phyloP scores from a whole-genome alignment of 2,329 filamentous ascomycete species.

The Alternaria viburni region DNA sequence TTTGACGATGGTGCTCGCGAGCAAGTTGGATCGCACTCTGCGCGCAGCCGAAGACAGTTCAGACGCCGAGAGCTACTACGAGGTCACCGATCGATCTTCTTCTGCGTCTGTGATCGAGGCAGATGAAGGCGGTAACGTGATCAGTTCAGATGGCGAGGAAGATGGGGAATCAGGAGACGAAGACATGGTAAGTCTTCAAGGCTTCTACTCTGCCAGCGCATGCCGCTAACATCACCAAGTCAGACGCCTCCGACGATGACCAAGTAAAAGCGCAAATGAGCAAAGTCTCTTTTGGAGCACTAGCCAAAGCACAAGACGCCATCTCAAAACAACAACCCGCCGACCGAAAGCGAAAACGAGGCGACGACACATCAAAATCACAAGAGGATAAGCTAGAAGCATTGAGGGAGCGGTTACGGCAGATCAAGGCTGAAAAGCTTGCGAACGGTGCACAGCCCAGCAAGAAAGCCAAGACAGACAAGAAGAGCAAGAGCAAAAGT shows the following conservation, averaged over 20 bases:
- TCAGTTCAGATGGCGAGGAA: constrained; percentile 44
- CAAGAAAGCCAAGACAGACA: constrained; percentile 25
- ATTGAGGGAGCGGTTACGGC: constrained; percentile 52
- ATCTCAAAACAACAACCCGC: constrained; percentile 53
- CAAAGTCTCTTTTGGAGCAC: constrained; percentile 83
- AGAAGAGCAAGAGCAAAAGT: constrained; percentile 17
- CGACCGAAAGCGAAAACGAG: constrained; percentile 52
- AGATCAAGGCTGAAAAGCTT: constrained; percentile 52
- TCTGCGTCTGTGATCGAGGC: constrained; percentile 50
- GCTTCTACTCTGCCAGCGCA: neutral
- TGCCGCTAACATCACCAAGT: constrained; percentile 21
- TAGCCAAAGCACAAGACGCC: constrained; percentile 82
- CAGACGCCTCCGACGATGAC: constrained; percentile 47
- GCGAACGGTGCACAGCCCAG: constrained; percentile 26
- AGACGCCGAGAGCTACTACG: constrained; percentile 48
- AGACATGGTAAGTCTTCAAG: constrained; percentile 27
- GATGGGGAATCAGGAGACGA: constrained; percentile 33
- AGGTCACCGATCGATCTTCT: constrained; percentile 49
- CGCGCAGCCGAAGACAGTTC: constrained; percentile 46
- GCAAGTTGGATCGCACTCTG: constrained; percentile 45
- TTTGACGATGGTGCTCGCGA: constrained; percentile 42
- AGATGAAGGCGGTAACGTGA: constrained; percentile 41
- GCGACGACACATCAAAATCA: constrained; percentile 45
- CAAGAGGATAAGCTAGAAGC: constrained; percentile 56
- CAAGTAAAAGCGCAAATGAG: constrained; percentile 56